Conservation (phyloP, 108 stramenopile genomes). For the Chaetoceros tenuissimus region DNA sequence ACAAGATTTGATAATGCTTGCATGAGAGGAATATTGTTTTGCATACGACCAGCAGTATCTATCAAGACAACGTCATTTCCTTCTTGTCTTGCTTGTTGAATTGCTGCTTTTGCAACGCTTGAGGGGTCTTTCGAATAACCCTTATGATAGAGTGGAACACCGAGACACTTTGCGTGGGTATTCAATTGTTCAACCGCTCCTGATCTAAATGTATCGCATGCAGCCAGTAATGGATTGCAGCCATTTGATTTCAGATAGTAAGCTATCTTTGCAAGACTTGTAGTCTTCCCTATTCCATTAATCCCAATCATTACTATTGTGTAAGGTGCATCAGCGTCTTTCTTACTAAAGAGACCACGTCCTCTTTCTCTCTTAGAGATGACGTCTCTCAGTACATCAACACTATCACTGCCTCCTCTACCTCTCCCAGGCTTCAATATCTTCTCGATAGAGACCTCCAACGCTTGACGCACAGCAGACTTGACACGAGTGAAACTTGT, state of each 20-base stretch:
- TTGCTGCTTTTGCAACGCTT: constrained; percentile 81
- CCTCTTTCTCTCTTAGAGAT: constrained; percentile 42
- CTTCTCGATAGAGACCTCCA: constrained; percentile 57
- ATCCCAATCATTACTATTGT: constrained; percentile 93
- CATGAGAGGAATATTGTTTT: constrained; percentile 97
- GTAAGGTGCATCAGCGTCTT: constrained; percentile 47
- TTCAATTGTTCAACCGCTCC: constrained; percentile 96
- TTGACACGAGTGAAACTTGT: constrained; percentile 62
- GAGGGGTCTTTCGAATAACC: constrained; percentile 94
- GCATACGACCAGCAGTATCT: constrained; percentile 97
- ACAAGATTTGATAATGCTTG: constrained; percentile 89
- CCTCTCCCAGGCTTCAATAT: constrained; percentile 36
- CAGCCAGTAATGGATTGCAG: constrained; percentile 79
- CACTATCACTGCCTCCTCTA: constrained; percentile 12
- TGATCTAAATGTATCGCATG: constrained; percentile 96
- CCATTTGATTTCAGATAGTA: constrained; percentile 43
- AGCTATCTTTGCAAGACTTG: constrained; percentile 84
- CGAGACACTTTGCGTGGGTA: constrained; percentile 85
- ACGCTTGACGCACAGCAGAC: constrained; percentile 72
- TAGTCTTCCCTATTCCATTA: constrained; percentile 84
- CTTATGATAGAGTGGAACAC: constrained; percentile 86
- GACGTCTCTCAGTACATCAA: constrained; percentile 51
- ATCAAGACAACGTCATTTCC: constrained; percentile 90
- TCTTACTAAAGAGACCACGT: constrained; percentile 28
- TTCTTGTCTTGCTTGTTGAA: constrained; percentile 71